These are phyloP conservation scores for Fusarium sp. DNA, from an alignment of 2,329 filamentous ascomycete species.

Conservation along the genomic window DNA sequence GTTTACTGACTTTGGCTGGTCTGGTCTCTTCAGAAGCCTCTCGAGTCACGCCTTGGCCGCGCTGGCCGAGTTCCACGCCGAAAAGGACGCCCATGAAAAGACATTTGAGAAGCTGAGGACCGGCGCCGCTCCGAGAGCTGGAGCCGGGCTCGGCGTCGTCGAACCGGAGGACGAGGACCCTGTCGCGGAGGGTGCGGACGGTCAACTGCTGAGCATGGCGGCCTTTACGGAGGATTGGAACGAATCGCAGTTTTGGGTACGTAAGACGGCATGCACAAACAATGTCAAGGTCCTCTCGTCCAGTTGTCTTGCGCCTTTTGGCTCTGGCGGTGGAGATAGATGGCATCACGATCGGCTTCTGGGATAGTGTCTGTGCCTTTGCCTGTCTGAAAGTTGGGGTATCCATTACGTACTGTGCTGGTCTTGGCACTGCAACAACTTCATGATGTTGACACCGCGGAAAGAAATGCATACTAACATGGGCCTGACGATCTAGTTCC, in stretches of 20 bases:
- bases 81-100: slow-evolving; percentile 71
- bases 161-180: slow-evolving; percentile 20
- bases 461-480: slow-evolving; percentile 7
- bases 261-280: slow-evolving; percentile 34
- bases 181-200: slow-evolving; percentile 54
- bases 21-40: slow-evolving; percentile 54
- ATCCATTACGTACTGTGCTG: slow-evolving; percentile 36
- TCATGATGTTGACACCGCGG: slow-evolving; percentile 26
- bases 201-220: slow-evolving; percentile 65
- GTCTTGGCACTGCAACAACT: slow-evolving; percentile 27
- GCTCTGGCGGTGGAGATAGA: slow-evolving; percentile 29
- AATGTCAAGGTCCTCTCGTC: neutral
- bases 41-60: slow-evolving; percentile 72
- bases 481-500: slow-evolving; percentile 61
- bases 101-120: slow-evolving; percentile 69
- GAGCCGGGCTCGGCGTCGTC: slow-evolving; percentile 50
- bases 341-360: slow-evolving; percentile 31
- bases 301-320: slow-evolving; percentile 8
- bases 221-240: slow-evolving; percentile 84
- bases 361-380: slow-evolving; percentile 6
- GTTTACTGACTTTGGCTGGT: slow-evolving; percentile 11
- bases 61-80: slow-evolving; percentile 77
- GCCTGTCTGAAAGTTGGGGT: slow-evolving; percentile 12
- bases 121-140: slow-evolving; percentile 24
- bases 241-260: slow-evolving; percentile 82